phyloP scores from a whole-genome alignment of 2,329 filamentous ascomycete species.

The Cercospora janseana region DNA sequence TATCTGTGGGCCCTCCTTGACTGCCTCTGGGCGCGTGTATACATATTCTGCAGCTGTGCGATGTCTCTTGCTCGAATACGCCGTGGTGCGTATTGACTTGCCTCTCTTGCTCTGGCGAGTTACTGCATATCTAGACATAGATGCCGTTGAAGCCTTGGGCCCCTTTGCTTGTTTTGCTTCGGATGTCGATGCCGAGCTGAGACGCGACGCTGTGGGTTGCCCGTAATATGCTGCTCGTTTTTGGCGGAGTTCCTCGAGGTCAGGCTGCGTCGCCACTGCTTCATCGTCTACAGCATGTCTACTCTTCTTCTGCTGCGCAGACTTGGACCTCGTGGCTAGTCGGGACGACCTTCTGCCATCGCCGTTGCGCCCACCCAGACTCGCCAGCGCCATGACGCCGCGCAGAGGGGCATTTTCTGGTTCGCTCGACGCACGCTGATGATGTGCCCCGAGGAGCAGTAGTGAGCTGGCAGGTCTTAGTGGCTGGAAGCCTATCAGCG shows the following conservation, averaged over 20 bases:
- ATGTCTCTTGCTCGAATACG: conserved; percentile 10
- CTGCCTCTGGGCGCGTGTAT: not conserved
- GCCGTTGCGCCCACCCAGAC: conserved; percentile 25
- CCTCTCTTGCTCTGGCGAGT: conserved; percentile 8
- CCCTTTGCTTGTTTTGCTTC: conserved; percentile 5
- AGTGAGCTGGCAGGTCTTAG: conserved; percentile 1
- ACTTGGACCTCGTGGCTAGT: conserved; percentile 20
- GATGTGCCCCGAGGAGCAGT: not conserved
- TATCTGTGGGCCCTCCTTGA: not conserved
- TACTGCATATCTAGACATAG: conserved; percentile 1
- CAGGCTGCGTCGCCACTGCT: conserved; percentile 33
- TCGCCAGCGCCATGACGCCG: conserved; percentile 23
- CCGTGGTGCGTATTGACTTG: conserved; percentile 1
- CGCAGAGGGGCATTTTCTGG: not conserved
- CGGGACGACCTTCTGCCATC: conserved; percentile 16
- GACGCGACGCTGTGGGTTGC: conserved; percentile 14
- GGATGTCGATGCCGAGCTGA: conserved; percentile 6
- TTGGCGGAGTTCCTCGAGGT: conserved; percentile 43
- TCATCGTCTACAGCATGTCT: conserved; percentile 16
- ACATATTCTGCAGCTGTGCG: not conserved
- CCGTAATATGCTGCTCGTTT: conserved; percentile 41
- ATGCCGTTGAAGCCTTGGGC: conserved; percentile 13
- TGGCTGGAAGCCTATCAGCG: conserved; percentile 3
- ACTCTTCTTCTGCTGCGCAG: conserved; percentile 20
- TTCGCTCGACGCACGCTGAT: not conserved